Evolutionary conservation across 495 filamentous ascomycete species (phyloP).

Genomic region (Apiosordaria backusii): DNA sequence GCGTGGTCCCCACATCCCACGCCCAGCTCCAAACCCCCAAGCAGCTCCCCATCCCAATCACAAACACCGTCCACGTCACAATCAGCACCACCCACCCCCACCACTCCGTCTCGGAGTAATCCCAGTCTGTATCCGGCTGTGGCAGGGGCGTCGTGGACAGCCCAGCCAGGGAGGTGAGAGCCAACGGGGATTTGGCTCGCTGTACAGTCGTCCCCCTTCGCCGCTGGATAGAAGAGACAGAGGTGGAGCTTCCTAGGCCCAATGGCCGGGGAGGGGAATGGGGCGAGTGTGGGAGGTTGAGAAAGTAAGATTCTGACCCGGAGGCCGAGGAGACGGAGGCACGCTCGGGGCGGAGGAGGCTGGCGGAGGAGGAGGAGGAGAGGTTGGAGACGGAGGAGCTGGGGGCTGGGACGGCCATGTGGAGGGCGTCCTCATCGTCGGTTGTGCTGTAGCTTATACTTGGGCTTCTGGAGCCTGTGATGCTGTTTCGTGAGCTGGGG

Average conservation of each 20-base stretch:
- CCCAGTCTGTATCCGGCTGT: constrained; percentile 57
- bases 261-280: neutral
- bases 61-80: constrained; percentile 91
- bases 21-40: constrained; percentile 99
- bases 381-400: constrained; percentile 18
- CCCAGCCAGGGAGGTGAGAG: constrained; percentile 36
- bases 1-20: constrained; percentile 97
- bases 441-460: constrained; percentile 67
- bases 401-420: constrained; percentile 45
- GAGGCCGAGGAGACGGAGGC: constrained; percentile 55
- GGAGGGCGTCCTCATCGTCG: constrained; percentile 72
- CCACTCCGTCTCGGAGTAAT: constrained; percentile 90
- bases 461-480: constrained; percentile 44
- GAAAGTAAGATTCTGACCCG: constrained; percentile 65
- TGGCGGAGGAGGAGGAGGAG: constrained; percentile 28
- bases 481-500: constrained; percentile 6
- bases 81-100: constrained; percentile 93
- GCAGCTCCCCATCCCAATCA: constrained; percentile 91
- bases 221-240: constrained; percentile 34
- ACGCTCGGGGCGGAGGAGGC: constrained; percentile 41
- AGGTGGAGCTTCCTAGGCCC: neutral
- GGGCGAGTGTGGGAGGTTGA: constrained; percentile 26
- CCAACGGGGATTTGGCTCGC: constrained; percentile 60
- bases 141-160: constrained; percentile 38
- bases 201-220: constrained; percentile 51